Percentiles rank a stretch among this genome's conserved stretches.
phyloP scores from a whole-genome alignment of 176 grass and related monocot genomes.

The Musa beccarii region DNA sequence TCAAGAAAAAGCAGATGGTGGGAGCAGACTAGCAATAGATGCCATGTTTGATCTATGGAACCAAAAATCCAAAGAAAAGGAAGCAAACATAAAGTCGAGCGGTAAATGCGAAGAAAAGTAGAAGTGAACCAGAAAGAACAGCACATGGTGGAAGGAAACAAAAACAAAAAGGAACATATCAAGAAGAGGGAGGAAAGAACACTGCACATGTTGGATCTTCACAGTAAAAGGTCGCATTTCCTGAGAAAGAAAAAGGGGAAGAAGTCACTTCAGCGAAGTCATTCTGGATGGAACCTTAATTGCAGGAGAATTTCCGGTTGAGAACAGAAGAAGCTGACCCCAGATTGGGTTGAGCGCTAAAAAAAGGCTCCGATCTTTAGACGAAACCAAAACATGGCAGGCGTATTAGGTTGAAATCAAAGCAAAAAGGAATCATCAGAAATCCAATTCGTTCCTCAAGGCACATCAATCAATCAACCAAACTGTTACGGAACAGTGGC shows the following conservation, averaged over 20 bases:
- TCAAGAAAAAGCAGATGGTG: background rate
- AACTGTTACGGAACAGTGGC: background rate
- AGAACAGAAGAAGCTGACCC: background rate
- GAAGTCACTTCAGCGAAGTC: background rate
- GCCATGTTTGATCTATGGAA: background rate
- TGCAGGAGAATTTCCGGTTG: background rate
- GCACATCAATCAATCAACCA: conserved; percentile 9
- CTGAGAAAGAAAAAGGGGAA: background rate
- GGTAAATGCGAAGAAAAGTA: background rate
- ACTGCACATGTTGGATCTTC: background rate
- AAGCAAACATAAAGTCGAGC: background rate
- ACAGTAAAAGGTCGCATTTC: background rate
- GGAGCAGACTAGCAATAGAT: too few species aligned
- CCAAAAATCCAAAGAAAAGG: background rate
- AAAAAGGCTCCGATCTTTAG: background rate
- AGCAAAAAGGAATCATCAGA: background rate
- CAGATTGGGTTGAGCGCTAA: background rate
- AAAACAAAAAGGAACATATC: background rate
- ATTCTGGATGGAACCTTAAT: too few species aligned
- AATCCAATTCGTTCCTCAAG: background rate
- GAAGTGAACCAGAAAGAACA: background rate
- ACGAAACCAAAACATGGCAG: background rate
- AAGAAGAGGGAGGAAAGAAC: background rate
- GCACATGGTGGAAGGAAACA: background rate
- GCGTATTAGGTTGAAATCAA: background rate